phyloP scores from a whole-genome alignment of 495 filamentous ascomycete genomes.

The Rostrohypoxylon terebratum region DNA sequence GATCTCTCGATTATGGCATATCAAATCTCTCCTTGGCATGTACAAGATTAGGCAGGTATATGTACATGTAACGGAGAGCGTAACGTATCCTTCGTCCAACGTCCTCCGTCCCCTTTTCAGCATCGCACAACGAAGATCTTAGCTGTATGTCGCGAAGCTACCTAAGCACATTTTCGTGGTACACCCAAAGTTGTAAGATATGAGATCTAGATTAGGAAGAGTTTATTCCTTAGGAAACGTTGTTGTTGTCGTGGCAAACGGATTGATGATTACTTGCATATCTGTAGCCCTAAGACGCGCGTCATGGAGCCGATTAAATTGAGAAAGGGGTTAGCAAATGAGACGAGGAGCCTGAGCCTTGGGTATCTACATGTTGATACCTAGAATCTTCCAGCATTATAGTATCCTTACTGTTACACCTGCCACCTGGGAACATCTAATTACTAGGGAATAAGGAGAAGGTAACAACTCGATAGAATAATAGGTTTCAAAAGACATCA shows the following conservation, averaged over 20 bases:
- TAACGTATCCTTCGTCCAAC: slow-evolving; percentile 11
- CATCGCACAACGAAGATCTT: neutral
- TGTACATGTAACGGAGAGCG: neutral
- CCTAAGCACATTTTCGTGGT: neutral
- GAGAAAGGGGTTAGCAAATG: neutral
- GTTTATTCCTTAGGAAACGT: neutral
- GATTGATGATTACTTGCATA: neutral
- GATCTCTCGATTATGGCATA: neutral
- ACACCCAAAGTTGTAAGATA: neutral
- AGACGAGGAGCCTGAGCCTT: too few species aligned
- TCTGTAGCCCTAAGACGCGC: neutral
- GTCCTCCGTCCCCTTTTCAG: neutral
- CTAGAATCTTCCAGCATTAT: neutral
- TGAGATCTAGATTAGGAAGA: slow-evolving; percentile 3
- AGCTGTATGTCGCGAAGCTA: neutral
- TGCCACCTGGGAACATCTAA: neutral
- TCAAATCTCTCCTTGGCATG: neutral
- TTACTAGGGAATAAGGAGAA: neutral
- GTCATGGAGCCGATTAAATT: neutral
- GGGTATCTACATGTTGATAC: neutral
- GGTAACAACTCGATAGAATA: neutral
- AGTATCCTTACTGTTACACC: neutral
- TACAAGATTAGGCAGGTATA: neutral
- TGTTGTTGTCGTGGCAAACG: neutral
- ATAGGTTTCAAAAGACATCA: neutral